Evolutionary conservation across 2,329 filamentous ascomycete genomes (phyloP).

Genomic region (Periconia sp.): DNA sequence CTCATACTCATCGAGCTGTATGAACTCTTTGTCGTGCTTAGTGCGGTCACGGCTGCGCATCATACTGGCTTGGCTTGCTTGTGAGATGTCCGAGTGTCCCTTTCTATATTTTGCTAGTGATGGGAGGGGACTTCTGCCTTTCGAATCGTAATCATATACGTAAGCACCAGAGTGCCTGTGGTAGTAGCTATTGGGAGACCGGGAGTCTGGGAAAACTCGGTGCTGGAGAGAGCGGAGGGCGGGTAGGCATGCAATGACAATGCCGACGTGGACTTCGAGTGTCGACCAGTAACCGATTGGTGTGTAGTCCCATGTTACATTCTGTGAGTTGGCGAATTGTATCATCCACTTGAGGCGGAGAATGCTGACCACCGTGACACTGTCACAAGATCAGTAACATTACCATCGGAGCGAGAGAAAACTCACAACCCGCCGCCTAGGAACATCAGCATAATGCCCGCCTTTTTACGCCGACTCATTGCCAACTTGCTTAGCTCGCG

Average conservation of each 20-base stretch:
- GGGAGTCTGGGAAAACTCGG: constrained; percentile 19
- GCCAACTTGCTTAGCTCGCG: constrained; percentile 34
- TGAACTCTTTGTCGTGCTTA: constrained; percentile 16
- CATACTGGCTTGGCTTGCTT: constrained; percentile 9
- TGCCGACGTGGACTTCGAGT: constrained; percentile 33
- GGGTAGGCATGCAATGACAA: constrained; percentile 34
- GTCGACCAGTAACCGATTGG: constrained; percentile 35
- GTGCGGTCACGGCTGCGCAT: constrained; percentile 9
- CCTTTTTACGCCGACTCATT: constrained; percentile 35
- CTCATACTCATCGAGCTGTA: constrained; percentile 20
- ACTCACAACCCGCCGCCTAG: constrained; percentile 48
- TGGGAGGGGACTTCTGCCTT: constrained; percentile 11
- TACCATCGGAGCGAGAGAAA: neutral
- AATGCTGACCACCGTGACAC: constrained; percentile 53
- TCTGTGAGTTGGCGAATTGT: constrained; percentile 49
- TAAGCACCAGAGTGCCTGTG: constrained; percentile 4
- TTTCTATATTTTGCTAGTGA: constrained; percentile 5
- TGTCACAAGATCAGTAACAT: constrained; percentile 17
- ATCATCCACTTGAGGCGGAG: constrained; percentile 52
- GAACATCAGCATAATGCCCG: constrained; percentile 47
- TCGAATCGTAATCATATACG: constrained; percentile 9
- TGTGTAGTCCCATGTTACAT: constrained; percentile 46
- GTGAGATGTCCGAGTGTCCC: constrained; percentile 5
- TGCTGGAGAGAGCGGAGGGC: constrained; percentile 25
- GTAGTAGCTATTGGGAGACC: constrained; percentile 11